Conservation (phyloP, 768 basidiomycete species). For the Mycena indigotica region DNA sequence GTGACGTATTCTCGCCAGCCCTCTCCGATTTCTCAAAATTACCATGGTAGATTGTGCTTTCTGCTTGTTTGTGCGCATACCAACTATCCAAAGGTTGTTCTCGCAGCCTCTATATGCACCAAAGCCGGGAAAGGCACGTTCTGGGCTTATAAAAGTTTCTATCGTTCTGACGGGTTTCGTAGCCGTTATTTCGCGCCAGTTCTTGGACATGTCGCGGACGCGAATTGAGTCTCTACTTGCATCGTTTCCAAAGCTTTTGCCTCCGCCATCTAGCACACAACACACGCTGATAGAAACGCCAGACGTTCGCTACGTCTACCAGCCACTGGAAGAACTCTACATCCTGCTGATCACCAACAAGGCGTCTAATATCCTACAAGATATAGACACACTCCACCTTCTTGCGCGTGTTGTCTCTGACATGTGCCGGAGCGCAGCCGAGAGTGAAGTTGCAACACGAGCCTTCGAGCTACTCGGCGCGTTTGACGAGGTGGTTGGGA, state of each 20-base stretch:
- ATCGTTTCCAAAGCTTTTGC: constrained; percentile 94
- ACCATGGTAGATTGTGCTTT: neutral
- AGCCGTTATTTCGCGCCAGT: constrained; percentile 97
- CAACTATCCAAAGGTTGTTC: constrained; percentile 66
- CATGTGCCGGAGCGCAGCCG: constrained; percentile 82
- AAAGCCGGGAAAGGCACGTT: constrained; percentile 86
- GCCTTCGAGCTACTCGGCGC: constrained; percentile 92
- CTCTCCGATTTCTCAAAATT: neutral
- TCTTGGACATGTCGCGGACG: constrained; percentile 88
- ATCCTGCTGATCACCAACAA: constrained; percentile 98
- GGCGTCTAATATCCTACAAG: constrained; percentile 97
- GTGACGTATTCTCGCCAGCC: no score
- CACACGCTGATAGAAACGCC: constrained; percentile 96
- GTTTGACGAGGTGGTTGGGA: constrained; percentile 93
- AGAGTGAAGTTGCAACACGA: constrained; percentile 87
- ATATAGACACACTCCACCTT: constrained; percentile 94
- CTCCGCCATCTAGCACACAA: constrained; percentile 78
- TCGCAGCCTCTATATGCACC: constrained; percentile 94
- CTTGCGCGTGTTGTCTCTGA: constrained; percentile 93
- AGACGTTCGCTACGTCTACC: constrained; percentile 96
- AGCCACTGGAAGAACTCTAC: constrained; percentile 94
- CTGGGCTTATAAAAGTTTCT: no score
- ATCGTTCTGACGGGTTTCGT: no score
- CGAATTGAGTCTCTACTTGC: constrained; percentile 95
- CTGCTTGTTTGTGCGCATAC: neutral